Conservation (phyloP, 306 rosid genomes). For the Vigna angularis region DNA sequence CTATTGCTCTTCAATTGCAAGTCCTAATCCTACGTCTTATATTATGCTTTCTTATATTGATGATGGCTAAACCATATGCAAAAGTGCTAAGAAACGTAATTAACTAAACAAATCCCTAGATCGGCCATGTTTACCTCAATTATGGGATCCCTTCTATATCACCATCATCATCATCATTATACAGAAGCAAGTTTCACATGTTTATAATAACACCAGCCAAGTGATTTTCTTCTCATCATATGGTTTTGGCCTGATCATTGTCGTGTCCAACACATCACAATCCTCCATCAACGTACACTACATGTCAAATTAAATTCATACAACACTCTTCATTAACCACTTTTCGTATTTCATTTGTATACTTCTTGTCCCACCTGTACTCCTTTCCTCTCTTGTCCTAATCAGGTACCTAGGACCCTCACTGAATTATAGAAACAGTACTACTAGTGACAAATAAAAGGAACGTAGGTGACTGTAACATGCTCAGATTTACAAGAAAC, state of each 20-base stretch:
- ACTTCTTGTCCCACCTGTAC: background rate
- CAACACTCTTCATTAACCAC: background rate
- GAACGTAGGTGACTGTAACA: background rate
- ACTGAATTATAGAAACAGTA: background rate
- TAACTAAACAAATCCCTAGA: background rate
- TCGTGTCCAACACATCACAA: background rate
- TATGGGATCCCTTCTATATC: slow-evolving; percentile 40
- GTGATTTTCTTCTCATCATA: slow-evolving; percentile 31
- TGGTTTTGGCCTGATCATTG: slow-evolving; percentile 5
- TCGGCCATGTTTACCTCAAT: slow-evolving; percentile 36
- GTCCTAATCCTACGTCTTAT: slow-evolving; percentile 50
- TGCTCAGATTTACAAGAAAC: background rate
- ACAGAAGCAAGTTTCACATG: slow-evolving; percentile 43
- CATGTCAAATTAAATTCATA: background rate
- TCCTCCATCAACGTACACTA: slow-evolving; percentile 16
- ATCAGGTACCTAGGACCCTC: background rate
- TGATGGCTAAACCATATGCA: background rate
- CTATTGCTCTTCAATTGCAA: slow-evolving; percentile 29
- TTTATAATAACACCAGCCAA: background rate
- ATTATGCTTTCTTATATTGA: background rate
- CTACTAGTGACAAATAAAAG: background rate
- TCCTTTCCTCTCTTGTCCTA: background rate
- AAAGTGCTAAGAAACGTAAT: background rate
- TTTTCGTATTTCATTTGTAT: slow-evolving; percentile 17
- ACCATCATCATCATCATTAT: slow-evolving; percentile 14